phyloP scores from a whole-genome alignment of 495 filamentous ascomycete species.

The Penicillium bovifimosum region DNA sequence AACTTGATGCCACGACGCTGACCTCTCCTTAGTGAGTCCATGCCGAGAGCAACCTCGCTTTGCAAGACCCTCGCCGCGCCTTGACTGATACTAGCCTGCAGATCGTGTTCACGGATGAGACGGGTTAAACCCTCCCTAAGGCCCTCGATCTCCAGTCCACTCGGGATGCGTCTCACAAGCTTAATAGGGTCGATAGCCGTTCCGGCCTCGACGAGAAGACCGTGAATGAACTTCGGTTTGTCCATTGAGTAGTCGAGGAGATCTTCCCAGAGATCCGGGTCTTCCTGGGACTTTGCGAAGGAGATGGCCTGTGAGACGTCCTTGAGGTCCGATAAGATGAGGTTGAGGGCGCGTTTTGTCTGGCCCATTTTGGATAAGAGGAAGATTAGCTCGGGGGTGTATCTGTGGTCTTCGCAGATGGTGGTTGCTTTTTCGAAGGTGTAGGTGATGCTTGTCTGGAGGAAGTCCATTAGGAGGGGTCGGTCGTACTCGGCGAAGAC shows the following conservation, averaged over 20 bases:
- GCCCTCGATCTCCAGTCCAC: conserved; percentile 85
- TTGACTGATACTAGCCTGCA: conserved; percentile 83
- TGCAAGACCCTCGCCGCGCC: conserved; percentile 83
- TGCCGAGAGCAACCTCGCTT: conserved; percentile 78
- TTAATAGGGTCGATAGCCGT: conserved; percentile 86
- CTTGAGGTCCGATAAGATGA: conserved; percentile 82
- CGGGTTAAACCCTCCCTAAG: conserved; percentile 75
- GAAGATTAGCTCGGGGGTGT: conserved; percentile 86
- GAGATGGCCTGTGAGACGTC: conserved; percentile 89
- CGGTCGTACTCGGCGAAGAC: conserved; percentile 84
- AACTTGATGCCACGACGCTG: conserved; percentile 84
- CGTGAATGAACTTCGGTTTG: conserved; percentile 89
- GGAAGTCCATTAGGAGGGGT: conserved; percentile 72
- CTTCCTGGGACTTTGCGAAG: conserved; percentile 88
- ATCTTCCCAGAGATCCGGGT: conserved; percentile 90
- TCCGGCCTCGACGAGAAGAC: conserved; percentile 86
- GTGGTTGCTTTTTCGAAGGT: conserved; percentile 68
- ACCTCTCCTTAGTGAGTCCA: conserved; percentile 69
- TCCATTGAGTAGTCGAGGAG: conserved; percentile 94
- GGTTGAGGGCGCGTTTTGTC: conserved; percentile 78
- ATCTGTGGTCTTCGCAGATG: conserved; percentile 72
- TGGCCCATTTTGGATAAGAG: conserved; percentile 91
- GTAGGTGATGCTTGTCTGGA: conserved; percentile 79
- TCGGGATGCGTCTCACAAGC: conserved; percentile 83
- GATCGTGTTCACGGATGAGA: conserved; percentile 87